These are phyloP conservation scores for Lipomyces kockii DNA, from an alignment of 805 yeast genomes.

Conservation along the genomic window DNA sequence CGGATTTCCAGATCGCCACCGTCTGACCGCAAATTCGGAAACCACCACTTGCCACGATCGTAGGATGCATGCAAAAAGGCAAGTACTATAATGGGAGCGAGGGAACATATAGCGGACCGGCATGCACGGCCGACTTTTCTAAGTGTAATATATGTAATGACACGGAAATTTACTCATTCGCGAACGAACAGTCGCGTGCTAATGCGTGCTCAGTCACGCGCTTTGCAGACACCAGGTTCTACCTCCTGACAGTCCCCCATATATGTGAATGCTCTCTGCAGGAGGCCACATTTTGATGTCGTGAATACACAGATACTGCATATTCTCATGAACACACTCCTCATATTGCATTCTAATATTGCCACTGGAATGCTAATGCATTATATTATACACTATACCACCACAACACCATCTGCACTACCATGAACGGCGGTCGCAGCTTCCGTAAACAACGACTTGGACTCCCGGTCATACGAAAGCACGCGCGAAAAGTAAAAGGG, in stretches of 20 bases:
- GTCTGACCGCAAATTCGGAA: no score
- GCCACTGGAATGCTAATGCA: neutral
- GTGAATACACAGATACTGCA: neutral
- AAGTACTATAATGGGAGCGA: no score
- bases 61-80: no score
- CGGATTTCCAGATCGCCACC: no score
- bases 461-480: constrained; percentile 30
- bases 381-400: neutral
- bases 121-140: neutral
- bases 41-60: no score
- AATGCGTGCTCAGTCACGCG: neutral
- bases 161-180: no score
- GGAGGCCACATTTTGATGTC: neutral
- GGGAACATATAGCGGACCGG: no score
- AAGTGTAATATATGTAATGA: neutral
- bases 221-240: neutral
- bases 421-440: neutral
- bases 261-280: neutral
- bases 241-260: neutral
- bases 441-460: constrained; percentile 19
- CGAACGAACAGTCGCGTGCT: neutral
- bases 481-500: constrained; percentile 68
- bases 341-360: neutral
- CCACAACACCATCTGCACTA: neutral
- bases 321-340: neutral